Evolutionary conservation across 2,329 filamentous ascomycete species (phyloP).

Genomic region (Eurotiales sp.): DNA sequence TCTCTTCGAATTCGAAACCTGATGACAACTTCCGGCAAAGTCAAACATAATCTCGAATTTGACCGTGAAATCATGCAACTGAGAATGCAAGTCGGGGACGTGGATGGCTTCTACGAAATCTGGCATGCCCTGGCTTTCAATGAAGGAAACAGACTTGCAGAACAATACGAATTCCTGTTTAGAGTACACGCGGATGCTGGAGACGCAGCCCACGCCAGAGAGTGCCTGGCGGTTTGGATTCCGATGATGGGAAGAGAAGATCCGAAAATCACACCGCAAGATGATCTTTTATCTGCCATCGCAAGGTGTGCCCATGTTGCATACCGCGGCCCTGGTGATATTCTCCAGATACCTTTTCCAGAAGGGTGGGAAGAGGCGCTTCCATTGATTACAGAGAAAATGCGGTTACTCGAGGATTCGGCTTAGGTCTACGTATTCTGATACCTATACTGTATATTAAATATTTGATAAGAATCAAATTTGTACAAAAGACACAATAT

Average conservation of each 20-base stretch:
- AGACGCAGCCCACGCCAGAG: slow-evolving; percentile 43
- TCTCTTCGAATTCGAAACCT: slow-evolving; percentile 24
- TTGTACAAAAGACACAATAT: neutral
- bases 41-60: neutral
- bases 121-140: slow-evolving; percentile 57
- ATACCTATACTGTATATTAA: neutral
- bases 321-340: neutral
- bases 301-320: slow-evolving; percentile 31
- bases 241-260: slow-evolving; percentile 58
- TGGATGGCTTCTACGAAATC: slow-evolving; percentile 57
- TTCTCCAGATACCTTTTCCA: neutral
- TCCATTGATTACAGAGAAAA: neutral
- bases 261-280: slow-evolving; percentile 46
- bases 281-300: slow-evolving; percentile 33
- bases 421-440: neutral
- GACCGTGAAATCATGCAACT: slow-evolving; percentile 22
- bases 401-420: neutral
- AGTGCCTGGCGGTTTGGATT: slow-evolving; percentile 52
- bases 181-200: slow-evolving; percentile 44
- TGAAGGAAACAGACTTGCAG: slow-evolving; percentile 46
- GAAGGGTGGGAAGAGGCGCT: neutral
- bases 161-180: slow-evolving; percentile 57
- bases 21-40: too few relatives aligned
- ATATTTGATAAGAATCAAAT: slow-evolving; percentile 47
- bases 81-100: slow-evolving; percentile 44